Conservation (phyloP, 2,329 filamentous ascomycete genomes). For the Fusarium sp. region DNA sequence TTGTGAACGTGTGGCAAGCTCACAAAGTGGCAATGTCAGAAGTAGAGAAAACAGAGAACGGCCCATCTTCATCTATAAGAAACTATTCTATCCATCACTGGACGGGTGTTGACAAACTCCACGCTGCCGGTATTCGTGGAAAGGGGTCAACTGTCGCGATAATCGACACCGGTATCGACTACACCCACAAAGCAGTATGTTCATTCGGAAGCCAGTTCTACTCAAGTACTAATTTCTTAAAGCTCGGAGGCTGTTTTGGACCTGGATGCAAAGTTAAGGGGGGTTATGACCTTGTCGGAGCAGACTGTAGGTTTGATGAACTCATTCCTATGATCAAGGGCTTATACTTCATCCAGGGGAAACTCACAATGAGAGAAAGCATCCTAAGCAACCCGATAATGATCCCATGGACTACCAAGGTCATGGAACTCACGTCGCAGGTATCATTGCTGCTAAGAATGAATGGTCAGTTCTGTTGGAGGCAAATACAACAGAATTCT, state of each 20-base stretch:
- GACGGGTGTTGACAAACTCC: constrained; percentile 55
- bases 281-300: constrained; percentile 54
- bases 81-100: constrained; percentile 54
- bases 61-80: constrained; percentile 22
- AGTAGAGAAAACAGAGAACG: constrained; percentile 21
- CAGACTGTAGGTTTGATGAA: constrained; percentile 43
- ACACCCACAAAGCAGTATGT: constrained; percentile 53
- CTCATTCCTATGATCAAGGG: background rate
- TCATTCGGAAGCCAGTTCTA: background rate
- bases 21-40: constrained; percentile 43
- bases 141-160: constrained; percentile 54
- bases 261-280: constrained; percentile 54
- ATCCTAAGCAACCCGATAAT: constrained; percentile 50
- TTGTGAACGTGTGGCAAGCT: constrained; percentile 54
- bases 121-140: constrained; percentile 52
- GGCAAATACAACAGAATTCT: background rate
- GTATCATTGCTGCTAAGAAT: constrained; percentile 61
- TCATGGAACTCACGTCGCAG: constrained; percentile 58
- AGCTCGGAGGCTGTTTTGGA: constrained; percentile 56
- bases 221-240: background rate
- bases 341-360: constrained; percentile 45
- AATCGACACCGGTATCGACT: constrained; percentile 56
- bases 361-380: constrained; percentile 45
- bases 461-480: constrained; percentile 44
- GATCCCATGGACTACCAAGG: constrained; percentile 52